phyloP scores from a whole-genome alignment of 805 yeast genomes.

The Metschnikowia peoriensis region DNA sequence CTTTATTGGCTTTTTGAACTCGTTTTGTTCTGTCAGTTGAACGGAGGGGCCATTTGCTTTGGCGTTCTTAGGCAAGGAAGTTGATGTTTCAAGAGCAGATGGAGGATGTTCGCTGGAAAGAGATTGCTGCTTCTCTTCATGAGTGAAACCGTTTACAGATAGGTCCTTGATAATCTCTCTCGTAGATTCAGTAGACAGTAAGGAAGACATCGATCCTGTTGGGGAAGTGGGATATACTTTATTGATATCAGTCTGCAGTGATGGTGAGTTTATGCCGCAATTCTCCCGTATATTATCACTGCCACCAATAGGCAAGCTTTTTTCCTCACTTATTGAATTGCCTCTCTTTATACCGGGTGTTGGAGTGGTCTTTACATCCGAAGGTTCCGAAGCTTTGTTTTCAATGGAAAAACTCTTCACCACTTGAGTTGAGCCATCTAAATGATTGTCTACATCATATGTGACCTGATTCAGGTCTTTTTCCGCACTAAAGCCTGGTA shows the following conservation, averaged over 20 bases:
- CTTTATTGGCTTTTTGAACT: constrained; percentile 17
- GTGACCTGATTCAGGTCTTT: background rate
- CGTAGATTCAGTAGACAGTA: constrained; percentile 19
- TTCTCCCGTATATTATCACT: background rate
- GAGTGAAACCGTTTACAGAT: constrained; percentile 6
- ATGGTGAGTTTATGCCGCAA: background rate
- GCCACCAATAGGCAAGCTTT: background rate
- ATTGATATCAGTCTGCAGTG: background rate
- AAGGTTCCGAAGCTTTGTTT: background rate
- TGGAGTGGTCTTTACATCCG: background rate
- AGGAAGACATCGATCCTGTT: constrained; percentile 11
- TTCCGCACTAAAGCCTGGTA: background rate
- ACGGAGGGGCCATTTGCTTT: background rate
- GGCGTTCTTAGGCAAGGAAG: background rate
- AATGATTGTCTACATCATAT: background rate
- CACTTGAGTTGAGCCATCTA: background rate
- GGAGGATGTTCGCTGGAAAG: background rate
- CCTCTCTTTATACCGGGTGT: background rate
- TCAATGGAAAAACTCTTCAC: background rate
- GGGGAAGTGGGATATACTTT: constrained; percentile 3
- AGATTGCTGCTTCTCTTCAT: background rate
- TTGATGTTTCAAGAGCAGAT: background rate
- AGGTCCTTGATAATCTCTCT: constrained; percentile 14
- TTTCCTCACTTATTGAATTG: background rate
- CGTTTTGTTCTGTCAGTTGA: background rate